phyloP scores from a whole-genome alignment of 1,284 basidiomycete genomes.

The Singerocomus inundabilis region DNA sequence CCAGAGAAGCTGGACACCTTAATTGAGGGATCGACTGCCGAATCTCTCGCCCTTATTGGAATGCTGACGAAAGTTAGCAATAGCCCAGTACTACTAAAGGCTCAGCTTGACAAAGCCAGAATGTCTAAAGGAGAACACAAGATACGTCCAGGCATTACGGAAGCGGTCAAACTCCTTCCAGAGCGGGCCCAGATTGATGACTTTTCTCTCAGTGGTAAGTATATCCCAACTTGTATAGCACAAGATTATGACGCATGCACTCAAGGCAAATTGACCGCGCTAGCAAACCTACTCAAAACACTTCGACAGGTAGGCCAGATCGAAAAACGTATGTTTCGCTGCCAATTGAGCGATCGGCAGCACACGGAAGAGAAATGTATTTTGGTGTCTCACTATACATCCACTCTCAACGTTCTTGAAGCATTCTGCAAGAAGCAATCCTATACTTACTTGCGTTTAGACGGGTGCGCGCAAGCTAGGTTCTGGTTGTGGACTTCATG shows the following conservation, averaged over 20 bases:
- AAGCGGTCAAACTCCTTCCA: conserved; percentile 71
- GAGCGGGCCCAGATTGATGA: conserved; percentile 61
- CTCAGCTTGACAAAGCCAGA: conserved; percentile 40
- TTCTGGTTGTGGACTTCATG: not conserved
- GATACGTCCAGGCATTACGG: conserved; percentile 52
- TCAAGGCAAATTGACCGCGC: conserved; percentile 77
- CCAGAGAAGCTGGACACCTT: conserved; percentile 66
- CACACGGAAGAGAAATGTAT: conserved; percentile 91
- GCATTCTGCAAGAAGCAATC: conserved; percentile 74
- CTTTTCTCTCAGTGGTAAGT: conserved; percentile 71
- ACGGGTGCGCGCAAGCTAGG: conserved; percentile 59
- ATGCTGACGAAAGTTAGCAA: conserved; percentile 90
- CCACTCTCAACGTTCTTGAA: conserved; percentile 91
- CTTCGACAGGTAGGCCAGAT: conserved; percentile 53
- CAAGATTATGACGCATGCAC: not conserved
- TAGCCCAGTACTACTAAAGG: conserved; percentile 83
- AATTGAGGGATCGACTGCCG: conserved; percentile 66
- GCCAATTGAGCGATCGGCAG: conserved; percentile 32
- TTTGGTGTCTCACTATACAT: conserved; percentile 87
- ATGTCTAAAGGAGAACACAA: conserved; percentile 36
- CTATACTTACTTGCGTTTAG: conserved; percentile 84
- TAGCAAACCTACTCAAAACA: conserved; percentile 70
- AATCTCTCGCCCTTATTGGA: conserved; percentile 82
- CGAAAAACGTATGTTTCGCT: not conserved
- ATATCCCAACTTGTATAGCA: not conserved